These are phyloP conservation scores for Saraca asoca DNA, from an alignment of 331 rosid species.

Conservation along the genomic window DNA sequence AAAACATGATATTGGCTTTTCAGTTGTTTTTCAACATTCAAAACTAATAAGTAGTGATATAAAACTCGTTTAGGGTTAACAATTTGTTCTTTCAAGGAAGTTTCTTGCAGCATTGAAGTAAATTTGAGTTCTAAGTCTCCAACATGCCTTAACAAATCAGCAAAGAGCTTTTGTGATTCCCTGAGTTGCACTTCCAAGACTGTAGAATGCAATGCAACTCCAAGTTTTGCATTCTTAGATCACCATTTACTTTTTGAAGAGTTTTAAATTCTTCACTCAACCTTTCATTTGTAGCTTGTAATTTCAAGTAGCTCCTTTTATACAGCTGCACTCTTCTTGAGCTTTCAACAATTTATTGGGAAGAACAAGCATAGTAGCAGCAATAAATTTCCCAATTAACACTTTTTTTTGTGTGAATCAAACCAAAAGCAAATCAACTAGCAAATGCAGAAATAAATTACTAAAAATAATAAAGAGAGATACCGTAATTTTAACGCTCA, in stretches of 20 bases:
- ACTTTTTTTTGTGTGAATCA: too few relatives aligned
- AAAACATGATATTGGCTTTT: too few relatives aligned
- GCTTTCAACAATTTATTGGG: conserved; percentile 41
- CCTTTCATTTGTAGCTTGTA: conserved; percentile 42
- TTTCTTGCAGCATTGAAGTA: conserved; percentile 42
- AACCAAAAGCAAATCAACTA: too few relatives aligned
- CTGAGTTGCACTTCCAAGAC: conserved; percentile 45
- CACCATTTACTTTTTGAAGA: conserved; percentile 42
- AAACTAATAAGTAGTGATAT: too few relatives aligned
- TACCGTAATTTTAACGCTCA: too few relatives aligned
- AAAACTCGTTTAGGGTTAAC: too few relatives aligned
- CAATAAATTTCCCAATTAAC: too few relatives aligned
- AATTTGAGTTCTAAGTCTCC: conserved; percentile 44
- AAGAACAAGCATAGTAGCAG: too few relatives aligned
- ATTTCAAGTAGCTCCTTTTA: conserved; percentile 36
- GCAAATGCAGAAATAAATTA: too few relatives aligned
- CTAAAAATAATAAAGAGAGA: too few relatives aligned
- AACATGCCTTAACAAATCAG: conserved; percentile 35
- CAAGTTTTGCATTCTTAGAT: conserved; percentile 44
- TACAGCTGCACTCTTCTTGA: conserved; percentile 41
- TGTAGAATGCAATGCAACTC: conserved; percentile 44
- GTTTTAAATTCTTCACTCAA: conserved; percentile 36
- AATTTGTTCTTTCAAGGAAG: conserved; percentile 41
- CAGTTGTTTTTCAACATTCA: too few relatives aligned
- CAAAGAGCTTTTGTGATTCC: conserved; percentile 36